Evolutionary conservation across 495 filamentous ascomycete species (phyloP).

Genomic region (Neurospora sp.): DNA sequence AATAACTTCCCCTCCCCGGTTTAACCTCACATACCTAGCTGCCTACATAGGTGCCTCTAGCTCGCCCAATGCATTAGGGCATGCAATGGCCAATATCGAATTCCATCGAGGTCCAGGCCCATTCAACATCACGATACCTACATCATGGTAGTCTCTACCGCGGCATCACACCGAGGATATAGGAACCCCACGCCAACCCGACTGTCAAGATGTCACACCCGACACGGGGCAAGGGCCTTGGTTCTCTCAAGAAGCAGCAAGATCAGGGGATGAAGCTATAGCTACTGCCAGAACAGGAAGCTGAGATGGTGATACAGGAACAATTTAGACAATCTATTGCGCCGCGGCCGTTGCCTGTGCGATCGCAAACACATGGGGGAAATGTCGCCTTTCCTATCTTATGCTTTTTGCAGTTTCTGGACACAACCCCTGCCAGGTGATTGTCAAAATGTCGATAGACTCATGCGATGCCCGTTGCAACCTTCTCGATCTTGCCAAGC

Average conservation of each 20-base stretch:
- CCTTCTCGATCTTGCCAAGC: background rate
- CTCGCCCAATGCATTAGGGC: background rate
- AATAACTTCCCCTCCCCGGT: background rate
- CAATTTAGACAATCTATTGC: background rate
- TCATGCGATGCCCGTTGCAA: background rate
- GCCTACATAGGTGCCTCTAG: background rate
- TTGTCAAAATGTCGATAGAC: background rate
- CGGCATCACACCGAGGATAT: background rate
- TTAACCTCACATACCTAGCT: background rate
- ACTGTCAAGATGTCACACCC: background rate
- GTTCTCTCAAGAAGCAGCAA: background rate
- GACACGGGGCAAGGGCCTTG: background rate
- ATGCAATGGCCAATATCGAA: background rate
- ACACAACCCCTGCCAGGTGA: background rate
- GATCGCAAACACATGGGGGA: background rate
- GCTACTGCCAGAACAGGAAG: background rate
- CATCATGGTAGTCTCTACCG: background rate
- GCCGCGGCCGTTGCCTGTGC: background rate
- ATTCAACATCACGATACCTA: background rate
- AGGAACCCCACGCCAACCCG: background rate
- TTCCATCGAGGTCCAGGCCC: background rate
- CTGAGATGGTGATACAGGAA: background rate
- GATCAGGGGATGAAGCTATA: background rate
- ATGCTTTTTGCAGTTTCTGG: background rate
- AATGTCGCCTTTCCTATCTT: background rate